Evolutionary conservation across 208 protist genomes (phyloP), one percentile per base, ranked within the genome.

Genomic region (Wallacemonas sp.): DNA sequence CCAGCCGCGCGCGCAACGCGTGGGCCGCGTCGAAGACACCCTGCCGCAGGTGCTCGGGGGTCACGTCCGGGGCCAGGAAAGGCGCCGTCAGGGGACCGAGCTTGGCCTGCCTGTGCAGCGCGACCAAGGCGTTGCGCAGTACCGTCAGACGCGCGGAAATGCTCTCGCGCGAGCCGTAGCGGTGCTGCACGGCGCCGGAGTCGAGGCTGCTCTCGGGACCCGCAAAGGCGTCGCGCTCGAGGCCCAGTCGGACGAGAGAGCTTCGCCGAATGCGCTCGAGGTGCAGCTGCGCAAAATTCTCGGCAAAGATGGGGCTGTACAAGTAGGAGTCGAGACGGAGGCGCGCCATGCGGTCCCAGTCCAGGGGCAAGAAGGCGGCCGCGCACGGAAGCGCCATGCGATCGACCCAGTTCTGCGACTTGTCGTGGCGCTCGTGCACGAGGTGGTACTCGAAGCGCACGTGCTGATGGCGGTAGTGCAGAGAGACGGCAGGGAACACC

Each of bases 381-480:
- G 89, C 84, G 28, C 78, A 75, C 1, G 88, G 87, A 41, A 94
- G 77, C 0, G 79, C 66, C 29, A 81, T 61, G 2, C 84, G 81
- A 39, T 87, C 78, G 61, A 93, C 75, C 89, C 92, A 97, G 48
- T 83, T 79, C 42, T 70, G 59, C 11, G 77, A 76, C 66, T 86
- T 72, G 18, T 77, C 61, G 11, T 70, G 52, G 10, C 82, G 74
- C 36, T 96, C 84, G 29, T 92, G 81, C 1, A 91, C 70, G n/a
- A 81, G 48, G 73, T 89, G 84, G 72, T 89, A 91, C 64, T 97
- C 93, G 65, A 96, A 97, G 55, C 87, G 87, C n/a, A 97, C 73
- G 80, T 95, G 90, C 70, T 97, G 93, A 52, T 94, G 84, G 14
- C 87, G 77, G 75, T 97, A 97, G 78, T 97, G 91, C 22, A 97